A percentile compares a stretch with the other conserved stretches of the same genome.
These are phyloP conservation scores for Viola pubescens DNA, from an alignment of 441 rosid species.

Conservation along the genomic window DNA sequence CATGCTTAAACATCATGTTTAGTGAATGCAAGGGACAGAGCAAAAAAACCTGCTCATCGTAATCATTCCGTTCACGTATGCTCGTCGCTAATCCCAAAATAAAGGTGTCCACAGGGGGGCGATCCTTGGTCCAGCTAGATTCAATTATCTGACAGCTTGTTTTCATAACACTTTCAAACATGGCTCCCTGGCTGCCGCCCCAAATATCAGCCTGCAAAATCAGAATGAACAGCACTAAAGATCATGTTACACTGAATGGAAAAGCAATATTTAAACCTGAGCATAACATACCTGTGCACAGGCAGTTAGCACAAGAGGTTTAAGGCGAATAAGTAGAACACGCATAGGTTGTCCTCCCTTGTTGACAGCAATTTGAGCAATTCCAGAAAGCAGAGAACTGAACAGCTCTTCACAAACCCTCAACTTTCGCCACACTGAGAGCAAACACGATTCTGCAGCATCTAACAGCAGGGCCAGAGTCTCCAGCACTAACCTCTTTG, in stretches of 20 bases:
- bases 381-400: slow-evolving; percentile 68
- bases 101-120: slow-evolving; percentile 94
- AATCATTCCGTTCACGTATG: slow-evolving; percentile 87
- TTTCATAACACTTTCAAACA: slow-evolving; percentile 75
- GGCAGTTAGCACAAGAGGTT: slow-evolving; percentile 75
- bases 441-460: slow-evolving; percentile 88
- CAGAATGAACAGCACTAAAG: slow-evolving; percentile 13
- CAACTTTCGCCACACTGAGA: slow-evolving; percentile 91
- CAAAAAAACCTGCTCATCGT: slow-evolving; percentile 69
- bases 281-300: slow-evolving; percentile 70
- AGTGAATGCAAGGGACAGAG: not conserved
- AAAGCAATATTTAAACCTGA: slow-evolving; percentile 11
- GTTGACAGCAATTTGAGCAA: slow-evolving; percentile 73
- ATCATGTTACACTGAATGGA: not conserved
- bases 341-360: slow-evolving; percentile 93
- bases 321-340: slow-evolving; percentile 83
- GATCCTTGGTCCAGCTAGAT: slow-evolving; percentile 90
- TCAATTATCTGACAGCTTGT: slow-evolving; percentile 82
- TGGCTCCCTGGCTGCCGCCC: slow-evolving; percentile 66
- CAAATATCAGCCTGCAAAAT: slow-evolving; percentile 76
- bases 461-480: slow-evolving; percentile 72
- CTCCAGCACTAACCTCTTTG: slow-evolving; percentile 84
- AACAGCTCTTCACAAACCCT: slow-evolving; percentile 87
- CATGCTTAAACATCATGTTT: not conserved
- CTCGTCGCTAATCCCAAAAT: slow-evolving; percentile 84